These are phyloP conservation scores for Tulasnella sp. DNA, from an alignment of 768 basidiomycete species.

Conservation along the genomic window DNA sequence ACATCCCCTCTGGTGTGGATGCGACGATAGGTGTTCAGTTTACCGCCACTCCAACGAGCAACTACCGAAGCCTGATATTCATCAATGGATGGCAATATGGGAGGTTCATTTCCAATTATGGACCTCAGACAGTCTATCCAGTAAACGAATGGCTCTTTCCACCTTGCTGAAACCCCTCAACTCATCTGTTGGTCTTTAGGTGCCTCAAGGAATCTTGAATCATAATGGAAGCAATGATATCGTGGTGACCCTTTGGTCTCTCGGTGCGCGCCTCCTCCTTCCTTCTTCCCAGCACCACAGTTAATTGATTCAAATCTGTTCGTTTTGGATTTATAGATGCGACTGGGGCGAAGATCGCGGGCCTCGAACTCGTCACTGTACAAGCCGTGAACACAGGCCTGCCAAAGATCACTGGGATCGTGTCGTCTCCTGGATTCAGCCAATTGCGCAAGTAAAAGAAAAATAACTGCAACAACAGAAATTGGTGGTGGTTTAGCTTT, in stretches of 20 bases:
- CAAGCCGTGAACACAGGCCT: too few relatives aligned
- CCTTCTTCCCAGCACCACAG: not conserved
- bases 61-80: slow-evolving; percentile 22
- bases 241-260: slow-evolving; percentile 23
- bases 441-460: too few relatives aligned
- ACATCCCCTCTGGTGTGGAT: slow-evolving; percentile 22
- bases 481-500: too few relatives aligned
- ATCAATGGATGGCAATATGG: slow-evolving; percentile 30
- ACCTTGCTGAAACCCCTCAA: not conserved
- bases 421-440: too few relatives aligned
- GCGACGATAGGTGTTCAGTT: slow-evolving; percentile 24
- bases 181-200: slow-evolving; percentile 4
- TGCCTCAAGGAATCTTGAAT: slow-evolving; percentile 27
- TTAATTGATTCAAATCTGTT: too few relatives aligned
- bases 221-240: slow-evolving; percentile 24
- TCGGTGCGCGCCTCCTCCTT: slow-evolving; percentile 17
- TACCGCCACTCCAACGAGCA: slow-evolving; percentile 20
- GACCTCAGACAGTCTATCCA: not conserved
- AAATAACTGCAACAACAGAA: too few relatives aligned
- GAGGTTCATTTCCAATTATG: slow-evolving; percentile 18
- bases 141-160: not conserved
- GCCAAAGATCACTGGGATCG: too few relatives aligned
- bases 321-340: slow-evolving; percentile 20
- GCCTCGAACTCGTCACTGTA: slow-evolving; percentile 19
- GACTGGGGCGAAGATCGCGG: slow-evolving; percentile 20